Base-by-base conservation (phyloP, 2,329 filamentous ascomycete genomes). In the Ascochyta rabiei region DNA sequence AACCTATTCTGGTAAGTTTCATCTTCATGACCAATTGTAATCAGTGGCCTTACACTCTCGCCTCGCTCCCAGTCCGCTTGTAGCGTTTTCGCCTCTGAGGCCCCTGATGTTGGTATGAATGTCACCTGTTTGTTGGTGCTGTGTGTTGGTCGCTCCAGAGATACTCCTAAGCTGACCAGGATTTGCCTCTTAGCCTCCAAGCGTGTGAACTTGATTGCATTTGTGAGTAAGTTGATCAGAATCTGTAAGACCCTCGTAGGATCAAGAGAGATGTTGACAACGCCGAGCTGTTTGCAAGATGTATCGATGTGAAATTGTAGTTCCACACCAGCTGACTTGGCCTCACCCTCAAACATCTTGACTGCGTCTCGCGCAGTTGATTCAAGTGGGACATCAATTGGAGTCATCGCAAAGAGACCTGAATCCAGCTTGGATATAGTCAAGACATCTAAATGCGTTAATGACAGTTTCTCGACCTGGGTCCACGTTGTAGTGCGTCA, bases 401-500 rank as follows among this genome's bases (percentile, higher is more conserved):
- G 76, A 0, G 74, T 75, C 53, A 79, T 76, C 6, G 70, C 59
- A 8, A 80, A 67, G 10, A 80, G 62, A 1, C 70, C 72, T 0
- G 77, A 77, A 57, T 79, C 77, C 4, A 80, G 66, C 44, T 80
- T 80, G 0, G 76, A 78, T 40, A 78, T 67, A 0, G 76, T 78
- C 4, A 80, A 63, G 16, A 80, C 72, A 53, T 80, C 57, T 60
- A 13, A n/a, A 5, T 18, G 9, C 4, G 6, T 55, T n/a, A 59
- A 26, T 13, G 2, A 2, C 12, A 7, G 9, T 3, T n/a, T 24
- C 19, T 2, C 10, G 2, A 33, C 15, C 23, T 5, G 8, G 9
- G 2, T 30, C 9, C 28, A 13, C 7, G 8, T 28, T 13, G 3
- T 4, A 4, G 26, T 1, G 31, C 7, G 18, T n/a, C n/a, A 53